Evolutionary conservation across 192 early-diverging fungal genomes (phyloP).

Genomic region (Diversispora eburnea): DNA sequence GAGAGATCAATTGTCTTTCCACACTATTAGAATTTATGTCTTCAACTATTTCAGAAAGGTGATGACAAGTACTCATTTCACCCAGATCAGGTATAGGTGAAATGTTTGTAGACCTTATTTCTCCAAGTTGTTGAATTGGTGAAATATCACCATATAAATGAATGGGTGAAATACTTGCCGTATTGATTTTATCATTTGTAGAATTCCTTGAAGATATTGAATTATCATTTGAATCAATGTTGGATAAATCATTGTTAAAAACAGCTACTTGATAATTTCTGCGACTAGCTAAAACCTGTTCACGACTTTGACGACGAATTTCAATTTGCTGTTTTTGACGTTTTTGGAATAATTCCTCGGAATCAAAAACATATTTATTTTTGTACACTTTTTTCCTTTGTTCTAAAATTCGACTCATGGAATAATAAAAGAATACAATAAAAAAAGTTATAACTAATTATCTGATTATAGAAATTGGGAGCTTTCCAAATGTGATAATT

Average conservation of each 20-base stretch:
- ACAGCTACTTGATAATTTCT: slow-evolving; percentile 33
- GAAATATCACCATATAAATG: no score
- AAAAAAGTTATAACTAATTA: no score
- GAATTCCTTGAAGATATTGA: slow-evolving; percentile 2
- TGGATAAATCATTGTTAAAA: no score
- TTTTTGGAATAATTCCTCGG: slow-evolving; percentile 37
- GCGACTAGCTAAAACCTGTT: slow-evolving; percentile 47
- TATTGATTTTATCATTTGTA: not conserved
- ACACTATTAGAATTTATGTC: slow-evolving; percentile 41
- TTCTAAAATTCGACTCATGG: not conserved
- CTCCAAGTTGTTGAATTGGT: not conserved
- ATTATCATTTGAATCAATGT: not conserved
- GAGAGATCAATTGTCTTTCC: slow-evolving; percentile 43
- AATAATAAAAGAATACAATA: no score
- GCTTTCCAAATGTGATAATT: no score
- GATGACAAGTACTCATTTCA: not conserved
- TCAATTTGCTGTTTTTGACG: slow-evolving; percentile 46
- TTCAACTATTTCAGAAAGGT: slow-evolving; percentile 30
- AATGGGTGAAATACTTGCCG: no score
- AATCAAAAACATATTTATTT: not conserved
- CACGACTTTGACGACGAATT: slow-evolving; percentile 47
- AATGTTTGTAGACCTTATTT: slow-evolving; percentile 20
- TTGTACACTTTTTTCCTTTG: not conserved
- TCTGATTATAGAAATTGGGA: no score
- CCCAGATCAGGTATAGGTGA: not conserved